phyloP scores from a whole-genome alignment of 108 stramenopile species.

The Nitzschia sp. region DNA sequence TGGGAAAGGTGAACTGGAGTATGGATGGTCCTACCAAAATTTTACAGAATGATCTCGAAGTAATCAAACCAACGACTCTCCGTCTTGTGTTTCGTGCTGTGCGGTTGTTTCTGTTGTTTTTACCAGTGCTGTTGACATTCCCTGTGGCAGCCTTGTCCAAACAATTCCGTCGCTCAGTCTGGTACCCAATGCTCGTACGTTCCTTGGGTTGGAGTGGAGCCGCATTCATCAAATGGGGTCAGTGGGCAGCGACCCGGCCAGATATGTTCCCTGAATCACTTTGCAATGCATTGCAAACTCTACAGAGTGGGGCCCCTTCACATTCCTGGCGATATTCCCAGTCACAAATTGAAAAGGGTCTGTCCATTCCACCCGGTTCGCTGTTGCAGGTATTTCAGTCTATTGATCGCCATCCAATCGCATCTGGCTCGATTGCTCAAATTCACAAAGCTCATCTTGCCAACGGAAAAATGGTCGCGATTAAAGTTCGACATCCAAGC shows the following conservation, averaged over 20 bases:
- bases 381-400: slow-evolving; percentile 56
- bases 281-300: slow-evolving; percentile 50
- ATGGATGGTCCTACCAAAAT: too few relatives aligned
- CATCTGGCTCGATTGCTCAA: slow-evolving; percentile 85
- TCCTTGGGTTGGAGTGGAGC: slow-evolving; percentile 53
- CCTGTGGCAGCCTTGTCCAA: slow-evolving; percentile 39
- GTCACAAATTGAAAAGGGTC: slow-evolving; percentile 36
- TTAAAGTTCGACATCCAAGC: slow-evolving; percentile 79
- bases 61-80: not conserved
- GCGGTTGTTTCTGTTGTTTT: slow-evolving; percentile 27
- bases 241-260: slow-evolving; percentile 62
- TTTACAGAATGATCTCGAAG: too few relatives aligned
- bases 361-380: slow-evolving; percentile 35
- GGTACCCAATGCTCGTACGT: slow-evolving; percentile 49
- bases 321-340: slow-evolving; percentile 63
- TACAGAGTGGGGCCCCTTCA: slow-evolving; percentile 67
- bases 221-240: slow-evolving; percentile 87
- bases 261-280: slow-evolving; percentile 84
- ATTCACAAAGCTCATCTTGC: slow-evolving; percentile 59
- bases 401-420: slow-evolving; percentile 68
- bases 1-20: too few relatives aligned
- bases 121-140: slow-evolving; percentile 42
- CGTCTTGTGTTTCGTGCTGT: slow-evolving; percentile 33
- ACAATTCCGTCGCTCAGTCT: slow-evolving; percentile 45
- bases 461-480: slow-evolving; percentile 49